Percentiles rank a stretch among this genome's conserved stretches.
Conservation (phyloP, 2,329 filamentous ascomycete species). For the Lizonia empirigonia region DNA sequence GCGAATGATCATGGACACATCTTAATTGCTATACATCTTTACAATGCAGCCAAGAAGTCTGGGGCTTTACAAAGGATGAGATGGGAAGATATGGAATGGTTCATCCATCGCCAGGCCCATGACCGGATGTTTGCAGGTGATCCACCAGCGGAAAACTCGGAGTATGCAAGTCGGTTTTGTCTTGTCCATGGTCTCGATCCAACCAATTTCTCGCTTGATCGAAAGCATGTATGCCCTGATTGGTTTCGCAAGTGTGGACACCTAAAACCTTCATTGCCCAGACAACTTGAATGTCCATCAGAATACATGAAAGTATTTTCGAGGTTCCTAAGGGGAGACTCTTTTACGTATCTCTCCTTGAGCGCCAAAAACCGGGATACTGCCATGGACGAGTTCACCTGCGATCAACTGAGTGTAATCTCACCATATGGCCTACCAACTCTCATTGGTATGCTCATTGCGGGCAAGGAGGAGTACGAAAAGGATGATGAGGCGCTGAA, state of each 20-base stretch:
- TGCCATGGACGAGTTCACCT: not conserved
- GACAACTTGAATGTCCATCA: constrained; percentile 1
- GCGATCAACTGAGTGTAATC: not conserved
- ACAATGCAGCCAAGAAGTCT: constrained; percentile 12
- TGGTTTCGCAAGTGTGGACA: not conserved
- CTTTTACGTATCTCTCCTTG: not conserved
- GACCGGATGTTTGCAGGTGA: not conserved
- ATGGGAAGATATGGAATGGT: constrained; percentile 16
- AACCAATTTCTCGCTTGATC: not conserved
- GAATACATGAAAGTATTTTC: not conserved
- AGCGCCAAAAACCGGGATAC: not conserved
- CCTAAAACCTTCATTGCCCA: not conserved
- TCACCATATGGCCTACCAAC: not conserved
- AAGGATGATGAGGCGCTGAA: constrained; percentile 11
- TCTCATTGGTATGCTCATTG: constrained; percentile 1
- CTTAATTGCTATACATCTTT: constrained; percentile 8
- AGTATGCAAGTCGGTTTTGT: not conserved
- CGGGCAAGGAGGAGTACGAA: constrained; percentile 14
- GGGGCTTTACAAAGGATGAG: not conserved
- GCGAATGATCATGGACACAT: constrained; percentile 1
- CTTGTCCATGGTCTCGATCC: constrained; percentile 8
- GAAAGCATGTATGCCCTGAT: not conserved
- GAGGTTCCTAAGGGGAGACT: not conserved
- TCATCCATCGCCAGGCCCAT: constrained; percentile 5
- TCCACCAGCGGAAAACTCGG: not conserved